Evolutionary conservation across 2,329 filamentous ascomycete genomes (phyloP).

Genomic region (Sporothrix protearum): DNA sequence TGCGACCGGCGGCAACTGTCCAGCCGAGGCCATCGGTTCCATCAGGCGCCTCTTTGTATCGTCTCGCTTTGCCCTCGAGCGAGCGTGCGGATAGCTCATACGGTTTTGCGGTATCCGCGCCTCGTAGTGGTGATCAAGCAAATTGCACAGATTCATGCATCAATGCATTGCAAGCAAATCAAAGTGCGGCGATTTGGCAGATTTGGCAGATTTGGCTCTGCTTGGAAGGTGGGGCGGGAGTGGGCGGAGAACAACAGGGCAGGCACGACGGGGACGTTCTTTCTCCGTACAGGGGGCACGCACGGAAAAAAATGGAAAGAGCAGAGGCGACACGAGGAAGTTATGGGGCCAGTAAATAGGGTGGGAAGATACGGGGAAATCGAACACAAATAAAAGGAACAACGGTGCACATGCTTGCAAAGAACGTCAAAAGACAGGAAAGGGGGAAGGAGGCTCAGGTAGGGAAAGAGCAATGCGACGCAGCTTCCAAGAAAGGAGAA

Average conservation of each 20-base stretch:
- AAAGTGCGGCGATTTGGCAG: conserved; percentile 13
- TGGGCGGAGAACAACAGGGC: neutral
- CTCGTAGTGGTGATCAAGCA: conserved; percentile 25
- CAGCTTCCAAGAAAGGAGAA: neutral
- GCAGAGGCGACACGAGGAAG: conserved; percentile 13
- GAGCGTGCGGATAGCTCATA: neutral
- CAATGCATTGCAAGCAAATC: conserved; percentile 25
- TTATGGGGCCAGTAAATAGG: neutral
- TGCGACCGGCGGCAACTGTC: conserved; percentile 6
- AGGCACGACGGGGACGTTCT: neutral
- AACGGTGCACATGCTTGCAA: neutral
- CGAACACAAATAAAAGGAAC: neutral
- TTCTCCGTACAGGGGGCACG: no score
- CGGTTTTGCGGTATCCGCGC: conserved; percentile 7
- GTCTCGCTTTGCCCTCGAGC: neutral
- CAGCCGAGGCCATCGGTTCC: neutral
- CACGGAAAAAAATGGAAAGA: no score
- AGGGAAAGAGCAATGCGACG: neutral
- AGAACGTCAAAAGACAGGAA: neutral
- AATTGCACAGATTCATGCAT: conserved; percentile 29
- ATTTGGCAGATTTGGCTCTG: neutral
- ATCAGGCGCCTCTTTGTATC: neutral
- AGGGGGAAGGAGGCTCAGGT: neutral
- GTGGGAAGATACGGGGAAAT: neutral
- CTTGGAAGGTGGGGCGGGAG: neutral